Percentiles rank a stretch among this genome's conserved stretches.
Evolutionary conservation across 2,329 filamentous ascomycete species (phyloP).

Genomic region (Elsinoe arachidis): DNA sequence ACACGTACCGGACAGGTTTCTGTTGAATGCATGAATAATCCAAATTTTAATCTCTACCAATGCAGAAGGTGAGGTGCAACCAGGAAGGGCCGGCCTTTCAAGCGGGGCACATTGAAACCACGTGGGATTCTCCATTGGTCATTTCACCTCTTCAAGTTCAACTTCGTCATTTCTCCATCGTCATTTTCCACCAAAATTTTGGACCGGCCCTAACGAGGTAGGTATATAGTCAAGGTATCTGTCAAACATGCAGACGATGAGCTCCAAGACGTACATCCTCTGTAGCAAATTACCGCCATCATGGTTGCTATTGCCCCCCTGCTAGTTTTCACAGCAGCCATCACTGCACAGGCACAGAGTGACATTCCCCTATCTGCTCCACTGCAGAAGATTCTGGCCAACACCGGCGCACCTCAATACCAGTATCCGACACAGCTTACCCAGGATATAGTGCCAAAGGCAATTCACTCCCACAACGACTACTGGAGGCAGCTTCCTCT

Average conservation of each 20-base stretch:
- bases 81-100: neutral
- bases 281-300: neutral
- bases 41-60: no score
- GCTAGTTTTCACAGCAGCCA: constrained; percentile 11
- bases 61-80: neutral
- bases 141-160: neutral
- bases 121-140: constrained; percentile 1
- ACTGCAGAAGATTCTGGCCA: constrained; percentile 48
- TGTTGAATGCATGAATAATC: no score
- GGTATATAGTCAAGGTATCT: neutral
- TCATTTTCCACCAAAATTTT: neutral
- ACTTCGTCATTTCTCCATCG: neutral
- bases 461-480: constrained; percentile 52
- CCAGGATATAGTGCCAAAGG: constrained; percentile 47
- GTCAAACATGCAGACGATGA: no score
- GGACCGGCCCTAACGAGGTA: neutral
- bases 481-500: constrained; percentile 45
- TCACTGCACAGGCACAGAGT: constrained; percentile 20
- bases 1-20: no score
- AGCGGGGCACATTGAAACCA: neutral
- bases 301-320: neutral
- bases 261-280: neutral
- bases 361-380: constrained; percentile 36
- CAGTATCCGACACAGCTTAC: constrained; percentile 55
- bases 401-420: constrained; percentile 44